phyloP scores from a whole-genome alignment of 148 eudicot genomes.

The Vaccinium macrocarpon region DNA sequence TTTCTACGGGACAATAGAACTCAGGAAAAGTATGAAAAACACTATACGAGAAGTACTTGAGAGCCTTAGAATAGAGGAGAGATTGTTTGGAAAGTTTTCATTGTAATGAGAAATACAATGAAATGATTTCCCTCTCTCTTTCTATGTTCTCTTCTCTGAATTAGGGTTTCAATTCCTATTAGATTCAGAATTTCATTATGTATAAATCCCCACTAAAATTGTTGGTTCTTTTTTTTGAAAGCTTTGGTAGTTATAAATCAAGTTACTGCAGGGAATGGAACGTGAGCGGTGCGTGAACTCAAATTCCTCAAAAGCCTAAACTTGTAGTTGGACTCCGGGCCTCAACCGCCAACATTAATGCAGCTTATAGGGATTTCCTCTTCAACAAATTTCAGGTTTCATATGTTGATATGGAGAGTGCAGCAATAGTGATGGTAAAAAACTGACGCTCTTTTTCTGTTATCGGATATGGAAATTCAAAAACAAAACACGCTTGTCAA shows the following conservation, averaged over 20 bases:
- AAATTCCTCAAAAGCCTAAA: conserved; percentile 19
- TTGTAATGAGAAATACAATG: too few relatives aligned
- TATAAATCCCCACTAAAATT: neutral
- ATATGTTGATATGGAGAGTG: conserved; percentile 26
- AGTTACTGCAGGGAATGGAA: conserved; percentile 21
- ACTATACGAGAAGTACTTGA: too few relatives aligned
- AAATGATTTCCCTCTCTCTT: too few relatives aligned
- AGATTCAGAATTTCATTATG: too few relatives aligned
- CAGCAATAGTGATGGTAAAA: conserved; percentile 30
- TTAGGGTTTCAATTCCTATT: too few relatives aligned
- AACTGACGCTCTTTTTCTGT: neutral
- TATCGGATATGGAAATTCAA: neutral
- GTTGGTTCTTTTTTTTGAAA: neutral
- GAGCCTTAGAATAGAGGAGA: too few relatives aligned
- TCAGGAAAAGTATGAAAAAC: too few relatives aligned
- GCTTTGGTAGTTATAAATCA: neutral
- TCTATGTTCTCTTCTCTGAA: too few relatives aligned
- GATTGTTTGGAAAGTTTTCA: too few relatives aligned
- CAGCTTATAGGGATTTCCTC: conserved; percentile 29
- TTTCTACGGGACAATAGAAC: too few relatives aligned
- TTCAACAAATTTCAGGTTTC: conserved; percentile 25
- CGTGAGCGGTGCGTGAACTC: conserved; percentile 24
- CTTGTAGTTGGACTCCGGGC: conserved; percentile 26
- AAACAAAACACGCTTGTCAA: neutral
- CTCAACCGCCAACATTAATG: conserved; percentile 27